These are phyloP conservation scores for Aurifilum marmelostoma DNA, from an alignment of 2,329 filamentous ascomycete species.

Conservation along the genomic window DNA sequence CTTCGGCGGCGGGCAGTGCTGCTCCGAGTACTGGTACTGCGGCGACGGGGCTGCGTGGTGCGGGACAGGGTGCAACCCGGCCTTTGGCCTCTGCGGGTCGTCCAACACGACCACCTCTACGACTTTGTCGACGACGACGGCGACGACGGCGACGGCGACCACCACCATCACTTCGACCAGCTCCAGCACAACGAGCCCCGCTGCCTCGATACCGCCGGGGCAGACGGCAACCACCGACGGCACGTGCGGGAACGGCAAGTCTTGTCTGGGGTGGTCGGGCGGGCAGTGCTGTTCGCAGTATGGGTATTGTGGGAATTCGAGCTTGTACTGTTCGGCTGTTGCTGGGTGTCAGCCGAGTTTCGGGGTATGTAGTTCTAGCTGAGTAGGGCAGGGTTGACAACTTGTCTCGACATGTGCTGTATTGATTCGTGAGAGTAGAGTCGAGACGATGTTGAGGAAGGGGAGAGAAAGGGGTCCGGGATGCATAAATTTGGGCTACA, in stretches of 20 bases:
- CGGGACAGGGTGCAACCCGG: slow-evolving; percentile 2
- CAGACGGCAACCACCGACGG: slow-evolving; percentile 17
- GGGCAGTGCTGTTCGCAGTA: slow-evolving; percentile 25
- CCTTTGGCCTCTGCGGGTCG: slow-evolving; percentile 10
- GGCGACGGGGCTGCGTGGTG: slow-evolving; percentile 6
- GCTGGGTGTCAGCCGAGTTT: slow-evolving; percentile 19
- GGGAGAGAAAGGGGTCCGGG: background rate
- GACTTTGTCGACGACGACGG: slow-evolving; percentile 1
- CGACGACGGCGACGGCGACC: background rate
- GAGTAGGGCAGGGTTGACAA: background rate
- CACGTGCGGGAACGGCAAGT: slow-evolving; percentile 17
- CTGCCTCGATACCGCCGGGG: slow-evolving; percentile 6
- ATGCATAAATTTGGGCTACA: too few species aligned
- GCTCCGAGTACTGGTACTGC: slow-evolving; percentile 16
- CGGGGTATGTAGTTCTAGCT: slow-evolving; percentile 14
- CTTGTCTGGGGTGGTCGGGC: slow-evolving; percentile 17
- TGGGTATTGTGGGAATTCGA: slow-evolving; percentile 19
- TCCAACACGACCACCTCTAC: slow-evolving; percentile 1
- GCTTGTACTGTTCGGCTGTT: slow-evolving; percentile 17
- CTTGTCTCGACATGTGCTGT: too few species aligned
- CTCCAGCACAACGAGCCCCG: slow-evolving; percentile 12
- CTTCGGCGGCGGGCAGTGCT: slow-evolving; percentile 3
- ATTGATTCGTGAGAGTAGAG: too few species aligned
- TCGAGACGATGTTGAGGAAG: background rate
- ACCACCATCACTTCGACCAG: slow-evolving; percentile 7